Percentiles rank a stretch among this genome's conserved stretches.
Conservation (phyloP, 139 green algal species). For the Limnomonas spitsbergensis region DNA sequence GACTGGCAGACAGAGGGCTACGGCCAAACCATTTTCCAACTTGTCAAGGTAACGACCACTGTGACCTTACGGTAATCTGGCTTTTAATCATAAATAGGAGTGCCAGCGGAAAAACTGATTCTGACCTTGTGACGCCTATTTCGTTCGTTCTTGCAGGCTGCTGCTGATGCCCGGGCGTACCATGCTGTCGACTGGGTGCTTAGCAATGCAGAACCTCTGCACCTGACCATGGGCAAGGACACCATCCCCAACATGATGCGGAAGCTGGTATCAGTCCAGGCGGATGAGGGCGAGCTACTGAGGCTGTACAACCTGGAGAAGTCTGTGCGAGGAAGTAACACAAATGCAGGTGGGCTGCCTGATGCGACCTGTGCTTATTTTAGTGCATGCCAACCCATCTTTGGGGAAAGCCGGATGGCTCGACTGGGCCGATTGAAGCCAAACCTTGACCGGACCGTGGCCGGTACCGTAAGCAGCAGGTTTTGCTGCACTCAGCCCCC, state of each 20-base stretch:
- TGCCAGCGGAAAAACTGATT: too few species aligned
- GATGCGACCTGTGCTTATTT: background rate
- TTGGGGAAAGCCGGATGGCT: background rate
- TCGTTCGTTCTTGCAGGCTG: background rate
- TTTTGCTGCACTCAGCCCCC: too few species aligned
- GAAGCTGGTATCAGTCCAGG: background rate
- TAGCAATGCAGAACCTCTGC: background rate
- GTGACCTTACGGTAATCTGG: too few species aligned
- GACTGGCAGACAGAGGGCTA: background rate
- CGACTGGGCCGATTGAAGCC: background rate
- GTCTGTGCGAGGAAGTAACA: background rate
- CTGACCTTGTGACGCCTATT: too few species aligned
- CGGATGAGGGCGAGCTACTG: background rate
- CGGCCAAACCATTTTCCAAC: background rate
- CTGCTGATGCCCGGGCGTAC: background rate
- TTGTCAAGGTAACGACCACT: background rate
- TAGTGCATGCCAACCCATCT: background rate
- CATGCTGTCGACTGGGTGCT: background rate
- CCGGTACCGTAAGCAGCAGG: too few species aligned
- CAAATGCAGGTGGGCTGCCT: background rate
- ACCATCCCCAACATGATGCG: constrained; percentile 4
- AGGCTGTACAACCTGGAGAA: constrained; percentile 5
- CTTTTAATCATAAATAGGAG: too few species aligned
- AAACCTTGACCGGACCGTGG: background rate
- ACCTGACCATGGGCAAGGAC: background rate